Percentiles rank a stretch among this genome's conserved stretches.
Evolutionary conservation across 345 rosid species (phyloP).

Genomic region (Zanthoxylum bungeanum): DNA sequence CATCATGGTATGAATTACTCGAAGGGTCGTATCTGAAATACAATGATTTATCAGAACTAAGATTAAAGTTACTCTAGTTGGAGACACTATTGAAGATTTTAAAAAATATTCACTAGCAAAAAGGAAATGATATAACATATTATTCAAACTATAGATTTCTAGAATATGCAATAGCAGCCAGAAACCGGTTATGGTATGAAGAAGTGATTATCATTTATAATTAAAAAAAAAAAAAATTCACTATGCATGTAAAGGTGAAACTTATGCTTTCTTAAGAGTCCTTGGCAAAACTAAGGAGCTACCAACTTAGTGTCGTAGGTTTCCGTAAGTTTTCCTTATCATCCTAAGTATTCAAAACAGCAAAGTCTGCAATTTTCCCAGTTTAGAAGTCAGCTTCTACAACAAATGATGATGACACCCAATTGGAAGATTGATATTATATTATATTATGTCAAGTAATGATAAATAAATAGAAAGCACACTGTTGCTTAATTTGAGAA

Average conservation of each 20-base stretch:
- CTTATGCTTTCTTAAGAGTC: background rate
- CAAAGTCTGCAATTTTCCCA: too few species aligned
- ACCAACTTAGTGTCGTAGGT: too few species aligned
- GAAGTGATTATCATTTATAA: background rate
- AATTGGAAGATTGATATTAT: background rate
- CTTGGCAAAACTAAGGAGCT: background rate
- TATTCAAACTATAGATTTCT: background rate
- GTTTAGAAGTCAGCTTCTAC: too few species aligned
- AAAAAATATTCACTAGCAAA: background rate
- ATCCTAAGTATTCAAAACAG: too few species aligned
- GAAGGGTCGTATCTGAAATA: constrained; percentile 59
- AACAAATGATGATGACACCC: background rate
- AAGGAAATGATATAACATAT: background rate
- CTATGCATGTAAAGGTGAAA: background rate
- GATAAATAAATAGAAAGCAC: background rate
- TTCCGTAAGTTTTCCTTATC: too few species aligned
- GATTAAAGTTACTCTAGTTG: background rate
- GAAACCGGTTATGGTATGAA: background rate
- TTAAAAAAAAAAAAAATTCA: too few species aligned
- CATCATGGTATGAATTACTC: constrained; percentile 54
- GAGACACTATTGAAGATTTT: background rate
- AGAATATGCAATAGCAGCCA: background rate
- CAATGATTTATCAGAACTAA: background rate
- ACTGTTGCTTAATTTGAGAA: background rate
- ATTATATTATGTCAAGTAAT: background rate